Base-by-base conservation (phyloP, 768 basidiomycete genomes). In the Xanthoconium stramineum region DNA sequence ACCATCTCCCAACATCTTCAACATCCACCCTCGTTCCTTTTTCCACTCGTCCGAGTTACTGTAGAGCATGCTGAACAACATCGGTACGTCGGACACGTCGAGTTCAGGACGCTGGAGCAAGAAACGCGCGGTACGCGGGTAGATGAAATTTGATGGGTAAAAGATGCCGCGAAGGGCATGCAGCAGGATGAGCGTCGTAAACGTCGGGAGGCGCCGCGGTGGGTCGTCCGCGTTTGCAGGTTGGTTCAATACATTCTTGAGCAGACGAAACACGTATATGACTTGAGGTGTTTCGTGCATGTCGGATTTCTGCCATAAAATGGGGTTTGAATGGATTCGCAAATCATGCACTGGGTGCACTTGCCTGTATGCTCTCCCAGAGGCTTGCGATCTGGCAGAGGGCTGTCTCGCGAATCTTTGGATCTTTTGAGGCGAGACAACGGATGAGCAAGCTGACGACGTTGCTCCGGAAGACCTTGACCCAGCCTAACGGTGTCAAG, bases 51-150 rank as follows among this genome's bases (percentile, higher is more conserved):
- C 87, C 5, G 77, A 74, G 20, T 78, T 80, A 62, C 89, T 91
- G 68, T 93, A 97, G 5, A 98, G 76, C 84, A 96, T 87, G 12
- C 78, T 78, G 65, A 91, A 98, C 6, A 99, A 73, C 85, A 98
- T 85, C 0, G 96, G 96, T 0, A 98, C 91, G 65, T 98, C 95
- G 1, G 74, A 75, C 1, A 75, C 74, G 64, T 98, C 95, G 8
- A 98, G 74, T 52, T 84, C 80, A 1, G 93, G 87, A 2, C 96
- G 84, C 70, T 97, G 94, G 0, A 98, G 80, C 6, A 98, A 81
- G 78, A 97, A 98, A 6, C 89, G 82, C 1, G 91, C 85, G 1
- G 88, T 89, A 15, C 88, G 74, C 0, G 95, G 93, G 66, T 96
- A 98, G 43, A 91, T 85, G 70, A 93, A 91, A 49, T 88, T 86